Evolutionary conservation across 257 asterid genomes (phyloP).

Genomic region (Nicotiana attenuata): DNA sequence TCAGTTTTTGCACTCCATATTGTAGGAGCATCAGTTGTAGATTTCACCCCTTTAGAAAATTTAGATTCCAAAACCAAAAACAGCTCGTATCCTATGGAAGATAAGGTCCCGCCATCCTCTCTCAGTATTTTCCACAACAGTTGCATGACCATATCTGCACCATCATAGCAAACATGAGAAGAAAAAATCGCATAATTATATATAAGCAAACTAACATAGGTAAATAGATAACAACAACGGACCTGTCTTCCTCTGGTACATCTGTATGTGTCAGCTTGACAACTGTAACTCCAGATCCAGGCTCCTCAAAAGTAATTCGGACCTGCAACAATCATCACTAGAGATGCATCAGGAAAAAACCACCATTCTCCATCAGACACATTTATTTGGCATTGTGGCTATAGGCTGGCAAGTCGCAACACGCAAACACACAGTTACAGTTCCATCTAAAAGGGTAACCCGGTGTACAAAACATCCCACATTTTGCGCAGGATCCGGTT

Average conservation of each 20-base stretch:
- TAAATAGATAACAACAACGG: slow-evolving; percentile 9
- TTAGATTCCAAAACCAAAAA: slow-evolving; percentile 44
- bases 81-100: slow-evolving; percentile 65
- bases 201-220: not conserved
- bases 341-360: not conserved
- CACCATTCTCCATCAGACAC: not conserved
- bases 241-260: slow-evolving; percentile 97
- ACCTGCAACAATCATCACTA: slow-evolving; percentile 43
- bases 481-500: too few relatives aligned
- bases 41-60: slow-evolving; percentile 1
- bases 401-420: not conserved
- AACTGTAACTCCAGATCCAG: slow-evolving; percentile 75
- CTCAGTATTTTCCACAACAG: slow-evolving; percentile 94
- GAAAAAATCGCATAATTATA: not conserved
- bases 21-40: not conserved
- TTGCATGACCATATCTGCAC: slow-evolving; percentile 76
- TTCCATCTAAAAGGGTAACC: too few relatives aligned
- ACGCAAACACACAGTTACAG: not conserved
- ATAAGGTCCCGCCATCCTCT: slow-evolving; percentile 96
- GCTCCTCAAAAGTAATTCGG: slow-evolving; percentile 76
- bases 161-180: not conserved
- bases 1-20: not conserved
- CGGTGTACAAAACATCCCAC: too few relatives aligned
- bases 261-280: slow-evolving; percentile 71
- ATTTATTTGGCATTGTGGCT: not conserved